These are phyloP conservation scores for Auriscalpium microsporum DNA, from an alignment of 768 basidiomycete species.

Conservation along the genomic window DNA sequence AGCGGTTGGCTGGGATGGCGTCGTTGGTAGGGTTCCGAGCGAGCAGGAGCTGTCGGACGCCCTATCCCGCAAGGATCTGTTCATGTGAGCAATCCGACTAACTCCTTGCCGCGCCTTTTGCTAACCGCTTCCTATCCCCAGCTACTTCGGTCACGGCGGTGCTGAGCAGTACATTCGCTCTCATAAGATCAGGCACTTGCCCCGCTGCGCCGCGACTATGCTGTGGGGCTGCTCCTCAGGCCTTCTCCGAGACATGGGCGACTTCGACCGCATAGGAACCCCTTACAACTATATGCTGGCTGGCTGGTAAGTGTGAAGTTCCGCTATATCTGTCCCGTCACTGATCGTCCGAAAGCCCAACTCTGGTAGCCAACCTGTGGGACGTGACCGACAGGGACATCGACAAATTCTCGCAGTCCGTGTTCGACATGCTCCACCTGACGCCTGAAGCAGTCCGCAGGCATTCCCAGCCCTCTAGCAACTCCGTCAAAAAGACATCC, in stretches of 20 bases:
- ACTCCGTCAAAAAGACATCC: conserved; percentile 27
- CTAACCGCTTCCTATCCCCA: conserved; percentile 22
- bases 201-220: conserved; percentile 88
- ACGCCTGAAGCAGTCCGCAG: conserved; percentile 20
- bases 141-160: conserved; percentile 96
- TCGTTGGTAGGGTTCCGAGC: conserved; percentile 64
- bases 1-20: conserved; percentile 73
- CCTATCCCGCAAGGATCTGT: conserved; percentile 65
- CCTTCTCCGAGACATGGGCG: conserved; percentile 79
- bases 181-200: conserved; percentile 72
- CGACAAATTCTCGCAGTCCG: conserved; percentile 81
- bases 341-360: conserved; percentile 41
- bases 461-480: conserved; percentile 13
- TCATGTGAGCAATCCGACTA: conserved; percentile 61
- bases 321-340: background rate
- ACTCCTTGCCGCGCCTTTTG: background rate
- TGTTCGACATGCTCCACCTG: conserved; percentile 67
- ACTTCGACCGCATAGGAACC: conserved; percentile 87
- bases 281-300: conserved; percentile 95
- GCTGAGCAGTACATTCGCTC: conserved; percentile 92
- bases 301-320: conserved; percentile 67
- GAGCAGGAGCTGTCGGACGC: conserved; percentile 79
- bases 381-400: conserved; percentile 98
- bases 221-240: conserved; percentile 99
- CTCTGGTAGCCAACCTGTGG: conserved; percentile 92